Base-by-base conservation (phyloP, 2,329 filamentous ascomycete genomes). In the Phoma sp. region DNA sequence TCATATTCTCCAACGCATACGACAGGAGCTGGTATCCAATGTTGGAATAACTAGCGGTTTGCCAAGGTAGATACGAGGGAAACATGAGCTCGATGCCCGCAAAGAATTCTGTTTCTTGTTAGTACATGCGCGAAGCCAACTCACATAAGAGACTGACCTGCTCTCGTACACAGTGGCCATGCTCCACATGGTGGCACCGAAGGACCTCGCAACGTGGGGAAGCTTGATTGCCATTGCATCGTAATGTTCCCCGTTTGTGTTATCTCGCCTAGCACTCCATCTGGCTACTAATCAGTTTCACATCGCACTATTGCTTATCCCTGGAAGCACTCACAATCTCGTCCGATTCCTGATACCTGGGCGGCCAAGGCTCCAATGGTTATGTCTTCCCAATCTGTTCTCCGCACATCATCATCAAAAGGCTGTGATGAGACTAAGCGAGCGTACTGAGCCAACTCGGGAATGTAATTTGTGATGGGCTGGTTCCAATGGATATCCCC, bases 1-100 rank as follows among this genome's bases (percentile, higher is more conserved):
- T 76, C 6, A 81, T 76, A 4, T 65, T 73, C 62, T 75, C 79
- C 33, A 74, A 66, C 24, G 68, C 76, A 66, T 72, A 77, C 38
- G 58, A 77, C 43, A 77, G 53, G 3, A 76, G 58, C 43, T 70
- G 69, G 35, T 72, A 78, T 1, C 67, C 68, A 4, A 69, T 69
- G 43, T 79, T 76, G 3, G 75, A 74, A 55, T 77, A 77, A 1
- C 63, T 62, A 0, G 71, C 68, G 0, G 66, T 72, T 6, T 71
- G 67, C 51, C 64, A 78, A 27, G 64, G 68, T 54, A 70, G 48
- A 21, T 70, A 67, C 2, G 73, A 62, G 1, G 76, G 74, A 43
- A 70, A 72, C 49, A 70, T 65, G 19, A 62, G 59, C 6, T 72
- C 53, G 0, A 77, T 45, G 1, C 74, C 74, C 3, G 61, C 43